Conservation (phyloP, 139 green algal genomes). For the Mesotaenium endlicherianum region DNA sequence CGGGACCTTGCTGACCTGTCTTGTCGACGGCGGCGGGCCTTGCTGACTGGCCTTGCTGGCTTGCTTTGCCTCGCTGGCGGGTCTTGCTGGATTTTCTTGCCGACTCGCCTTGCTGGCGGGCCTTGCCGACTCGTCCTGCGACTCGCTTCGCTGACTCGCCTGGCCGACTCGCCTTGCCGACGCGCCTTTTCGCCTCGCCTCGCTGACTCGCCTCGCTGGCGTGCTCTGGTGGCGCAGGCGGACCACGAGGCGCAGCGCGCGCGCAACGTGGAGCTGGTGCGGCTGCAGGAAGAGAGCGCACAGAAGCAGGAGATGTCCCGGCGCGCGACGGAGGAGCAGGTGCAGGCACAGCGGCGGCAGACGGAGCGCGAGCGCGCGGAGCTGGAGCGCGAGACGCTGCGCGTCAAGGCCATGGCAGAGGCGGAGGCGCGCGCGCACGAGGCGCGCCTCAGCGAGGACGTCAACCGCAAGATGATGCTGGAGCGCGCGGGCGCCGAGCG, state of each 20-base stretch:
- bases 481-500: slow-evolving; percentile 63
- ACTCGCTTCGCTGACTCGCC: too few species aligned
- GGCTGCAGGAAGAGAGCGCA: slow-evolving; percentile 81
- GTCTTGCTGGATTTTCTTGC: neutral
- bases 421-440: slow-evolving; percentile 89
- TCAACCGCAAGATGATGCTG: slow-evolving; percentile 73
- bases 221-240: slow-evolving; percentile 42
- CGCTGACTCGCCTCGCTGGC: neutral
- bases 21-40: too few species aligned
- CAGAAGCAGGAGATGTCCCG: slow-evolving; percentile 68
- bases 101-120: neutral
- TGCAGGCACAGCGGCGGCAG: slow-evolving; percentile 37
- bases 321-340: slow-evolving; percentile 52
- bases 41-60: neutral
- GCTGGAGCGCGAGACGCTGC: slow-evolving; percentile 72
- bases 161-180: too few species aligned
- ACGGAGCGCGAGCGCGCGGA: slow-evolving; percentile 50
- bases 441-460: slow-evolving; percentile 89
- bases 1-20: too few species aligned
- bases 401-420: slow-evolving; percentile 79
- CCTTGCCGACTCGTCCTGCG: too few species aligned
- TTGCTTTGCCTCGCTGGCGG: neutral
- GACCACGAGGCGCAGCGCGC: slow-evolving; percentile 76
- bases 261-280: slow-evolving; percentile 86
- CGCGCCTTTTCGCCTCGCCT: too few species aligned